phyloP scores from a whole-genome alignment of 768 basidiomycete genomes.

The Tricholoma flavovirens region DNA sequence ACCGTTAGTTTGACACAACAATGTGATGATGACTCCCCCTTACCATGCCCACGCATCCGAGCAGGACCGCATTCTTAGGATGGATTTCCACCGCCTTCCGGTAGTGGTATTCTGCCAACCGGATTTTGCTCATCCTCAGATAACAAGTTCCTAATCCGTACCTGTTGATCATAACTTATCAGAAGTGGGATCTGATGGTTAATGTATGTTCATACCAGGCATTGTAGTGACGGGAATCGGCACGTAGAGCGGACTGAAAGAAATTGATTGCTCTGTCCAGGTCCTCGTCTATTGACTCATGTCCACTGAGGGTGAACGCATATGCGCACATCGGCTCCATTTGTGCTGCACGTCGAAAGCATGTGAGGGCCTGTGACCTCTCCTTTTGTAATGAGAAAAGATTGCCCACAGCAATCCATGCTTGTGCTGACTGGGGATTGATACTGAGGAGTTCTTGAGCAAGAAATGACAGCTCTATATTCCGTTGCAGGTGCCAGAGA shows the following conservation, averaged over 20 bases:
- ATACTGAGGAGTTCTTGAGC: slow-evolving; percentile 89
- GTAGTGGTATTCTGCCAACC: slow-evolving; percentile 95
- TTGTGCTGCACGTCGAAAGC: slow-evolving; percentile 88
- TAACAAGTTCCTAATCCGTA: slow-evolving; percentile 99
- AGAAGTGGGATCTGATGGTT: slow-evolving; percentile 21
- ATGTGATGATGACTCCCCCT: slow-evolving; percentile 31
- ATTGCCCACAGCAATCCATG: slow-evolving; percentile 98
- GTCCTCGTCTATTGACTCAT: slow-evolving; percentile 96
- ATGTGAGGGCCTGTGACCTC: slow-evolving; percentile 85
- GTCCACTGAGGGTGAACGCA: slow-evolving; percentile 93
- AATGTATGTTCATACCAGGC: slow-evolving; percentile 69
- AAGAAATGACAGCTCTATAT: slow-evolving; percentile 82
- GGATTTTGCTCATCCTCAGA: slow-evolving; percentile 87
- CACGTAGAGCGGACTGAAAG: slow-evolving; percentile 88
- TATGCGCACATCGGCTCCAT: slow-evolving; percentile 90
- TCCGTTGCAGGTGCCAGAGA: slow-evolving; percentile 88
- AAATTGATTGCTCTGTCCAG: slow-evolving; percentile 86
- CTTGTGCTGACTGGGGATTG: slow-evolving; percentile 73
- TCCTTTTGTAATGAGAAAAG: slow-evolving; percentile 94
- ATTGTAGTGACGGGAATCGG: slow-evolving; percentile 92
- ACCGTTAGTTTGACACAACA: slow-evolving; percentile 16
- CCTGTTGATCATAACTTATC: slow-evolving; percentile 45
- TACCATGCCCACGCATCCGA: slow-evolving; percentile 96
- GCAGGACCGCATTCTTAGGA: slow-evolving; percentile 89
- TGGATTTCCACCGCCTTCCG: slow-evolving; percentile 89